Evolutionary conservation across 2,329 filamentous ascomycete genomes (phyloP).

Genomic region (Colletotrichum coccodes): DNA sequence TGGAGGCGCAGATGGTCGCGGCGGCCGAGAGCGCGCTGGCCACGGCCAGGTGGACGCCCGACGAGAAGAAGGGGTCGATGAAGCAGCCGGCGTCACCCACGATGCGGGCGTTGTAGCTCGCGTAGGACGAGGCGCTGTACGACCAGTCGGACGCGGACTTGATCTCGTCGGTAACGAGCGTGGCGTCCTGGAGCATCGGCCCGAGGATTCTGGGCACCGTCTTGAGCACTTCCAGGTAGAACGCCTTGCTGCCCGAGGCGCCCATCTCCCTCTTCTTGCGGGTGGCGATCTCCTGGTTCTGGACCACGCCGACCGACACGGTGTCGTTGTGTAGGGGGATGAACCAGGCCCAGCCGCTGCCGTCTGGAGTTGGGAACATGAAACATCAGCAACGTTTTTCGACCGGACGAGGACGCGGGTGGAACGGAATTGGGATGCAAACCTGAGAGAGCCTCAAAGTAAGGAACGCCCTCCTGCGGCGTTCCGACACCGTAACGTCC

Average conservation of each 20-base stretch:
- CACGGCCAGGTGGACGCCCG: conserved; percentile 57
- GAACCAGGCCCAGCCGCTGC: conserved; percentile 60
- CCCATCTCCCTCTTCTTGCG: conserved; percentile 45
- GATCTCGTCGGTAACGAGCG: conserved; percentile 45
- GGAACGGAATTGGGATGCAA: neutral
- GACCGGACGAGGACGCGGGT: no score
- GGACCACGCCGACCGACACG: conserved; percentile 53
- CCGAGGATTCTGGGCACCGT: conserved; percentile 43
- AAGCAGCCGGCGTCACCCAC: conserved; percentile 59
- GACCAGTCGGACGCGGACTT: conserved; percentile 58
- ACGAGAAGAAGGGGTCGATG: conserved; percentile 60
- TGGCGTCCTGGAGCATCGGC: conserved; percentile 39
- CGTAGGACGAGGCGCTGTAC: conserved; percentile 55
- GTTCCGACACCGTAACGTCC: conserved; percentile 47
- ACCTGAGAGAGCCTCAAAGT: conserved; percentile 53
- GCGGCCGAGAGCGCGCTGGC: conserved; percentile 55
- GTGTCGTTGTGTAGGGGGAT: conserved; percentile 61
- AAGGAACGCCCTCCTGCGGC: conserved; percentile 46
- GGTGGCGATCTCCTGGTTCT: conserved; percentile 48
- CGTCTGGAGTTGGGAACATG: conserved; percentile 45
- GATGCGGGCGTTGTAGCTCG: conserved; percentile 50
- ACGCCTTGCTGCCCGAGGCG: conserved; percentile 37
- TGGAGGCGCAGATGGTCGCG: conserved; percentile 51
- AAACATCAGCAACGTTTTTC: neutral
- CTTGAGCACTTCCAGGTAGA: conserved; percentile 47